phyloP scores from a whole-genome alignment of 768 basidiomycete genomes.

The Collybiopsis luxurians region DNA sequence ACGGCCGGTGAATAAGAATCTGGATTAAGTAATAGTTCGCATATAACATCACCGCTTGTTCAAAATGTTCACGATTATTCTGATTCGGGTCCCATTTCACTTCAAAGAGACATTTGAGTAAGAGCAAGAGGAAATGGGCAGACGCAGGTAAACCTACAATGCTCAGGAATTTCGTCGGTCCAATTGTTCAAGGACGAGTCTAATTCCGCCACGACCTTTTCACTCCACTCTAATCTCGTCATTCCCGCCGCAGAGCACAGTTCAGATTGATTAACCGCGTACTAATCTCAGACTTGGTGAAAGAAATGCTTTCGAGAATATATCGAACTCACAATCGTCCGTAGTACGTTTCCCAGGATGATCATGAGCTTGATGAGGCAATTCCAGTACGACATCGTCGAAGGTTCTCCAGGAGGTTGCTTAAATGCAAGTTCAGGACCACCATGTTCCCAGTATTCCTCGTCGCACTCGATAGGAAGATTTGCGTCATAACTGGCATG shows the following conservation, averaged over 20 bases:
- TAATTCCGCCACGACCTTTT: constrained; percentile 65
- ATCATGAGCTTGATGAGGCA: constrained; percentile 43
- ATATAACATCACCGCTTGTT: constrained; percentile 49
- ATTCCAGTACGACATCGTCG: constrained; percentile 43
- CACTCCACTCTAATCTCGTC: constrained; percentile 46
- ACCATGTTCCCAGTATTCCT: constrained; percentile 57
- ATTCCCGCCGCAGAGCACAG: background rate
- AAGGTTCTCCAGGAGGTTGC: constrained; percentile 52
- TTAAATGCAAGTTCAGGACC: constrained; percentile 43
- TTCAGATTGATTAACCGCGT: constrained; percentile 8
- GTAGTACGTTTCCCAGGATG: constrained; percentile 49
- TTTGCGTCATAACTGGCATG: constrained; percentile 56
- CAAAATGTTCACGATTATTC: constrained; percentile 35
- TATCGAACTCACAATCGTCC: constrained; percentile 43
- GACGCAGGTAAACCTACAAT: constrained; percentile 27
- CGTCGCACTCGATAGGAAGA: constrained; percentile 62
- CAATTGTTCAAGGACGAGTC: constrained; percentile 76
- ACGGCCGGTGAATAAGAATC: constrained; percentile 11
- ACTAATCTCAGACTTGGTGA: background rate
- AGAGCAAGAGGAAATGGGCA: background rate
- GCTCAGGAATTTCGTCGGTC: constrained; percentile 67
- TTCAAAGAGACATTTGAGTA: constrained; percentile 18
- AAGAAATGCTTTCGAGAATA: constrained; percentile 14
- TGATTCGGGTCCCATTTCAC: constrained; percentile 42
- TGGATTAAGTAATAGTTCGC: constrained; percentile 34